These are phyloP conservation scores for Mortierella sp. DNA, from an alignment of 371 early-diverging fungal species.

Conservation along the genomic window DNA sequence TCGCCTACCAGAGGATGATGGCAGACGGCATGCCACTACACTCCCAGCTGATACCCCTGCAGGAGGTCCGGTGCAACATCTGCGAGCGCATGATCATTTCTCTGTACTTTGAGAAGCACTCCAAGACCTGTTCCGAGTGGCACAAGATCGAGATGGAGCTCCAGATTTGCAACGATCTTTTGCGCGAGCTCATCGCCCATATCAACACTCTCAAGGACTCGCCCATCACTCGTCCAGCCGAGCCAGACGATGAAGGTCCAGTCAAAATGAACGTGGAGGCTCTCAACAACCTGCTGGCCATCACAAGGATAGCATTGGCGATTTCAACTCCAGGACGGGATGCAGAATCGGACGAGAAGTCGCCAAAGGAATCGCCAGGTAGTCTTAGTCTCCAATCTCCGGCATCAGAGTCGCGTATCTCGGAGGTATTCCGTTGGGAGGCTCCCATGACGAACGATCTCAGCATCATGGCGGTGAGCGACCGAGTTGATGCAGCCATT, in stretches of 20 bases:
- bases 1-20: constrained; percentile 16
- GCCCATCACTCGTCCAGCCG: neutral
- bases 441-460: constrained; percentile 63
- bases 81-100: constrained; percentile 85
- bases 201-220: constrained; percentile 65
- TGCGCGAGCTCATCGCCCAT: constrained; percentile 74
- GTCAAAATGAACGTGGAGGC: constrained; percentile 17
- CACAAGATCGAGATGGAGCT: constrained; percentile 86
- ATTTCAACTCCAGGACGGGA: constrained; percentile 70
- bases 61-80: constrained; percentile 77
- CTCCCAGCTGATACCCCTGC: constrained; percentile 57
- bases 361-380: constrained; percentile 23
- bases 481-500: constrained; percentile 45
- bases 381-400: constrained; percentile 61
- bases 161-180: constrained; percentile 75
- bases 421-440: constrained; percentile 68
- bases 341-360: constrained; percentile 44
- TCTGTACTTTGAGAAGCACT: constrained; percentile 83
- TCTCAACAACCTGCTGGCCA: constrained; percentile 30
- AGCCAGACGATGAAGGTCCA: constrained; percentile 7
- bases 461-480: constrained; percentile 30
- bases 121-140: constrained; percentile 79
- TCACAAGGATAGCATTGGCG: constrained; percentile 60
- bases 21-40: constrained; percentile 28
- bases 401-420: constrained; percentile 66